Conservation (phyloP, 768 basidiomycete species). For the Boletus vinaceobasis region DNA sequence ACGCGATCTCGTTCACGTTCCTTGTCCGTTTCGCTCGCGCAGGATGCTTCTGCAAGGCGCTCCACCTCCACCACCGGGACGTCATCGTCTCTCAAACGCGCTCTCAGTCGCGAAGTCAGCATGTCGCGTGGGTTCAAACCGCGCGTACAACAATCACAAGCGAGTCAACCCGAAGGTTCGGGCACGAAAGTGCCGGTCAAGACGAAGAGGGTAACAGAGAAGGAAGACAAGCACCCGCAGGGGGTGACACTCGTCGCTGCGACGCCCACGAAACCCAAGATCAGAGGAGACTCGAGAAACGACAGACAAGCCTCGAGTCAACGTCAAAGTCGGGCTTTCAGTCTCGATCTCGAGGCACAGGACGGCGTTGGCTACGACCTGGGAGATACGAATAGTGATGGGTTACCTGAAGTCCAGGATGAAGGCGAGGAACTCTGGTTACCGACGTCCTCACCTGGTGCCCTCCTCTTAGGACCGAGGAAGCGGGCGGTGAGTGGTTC, state of each 20-base stretch:
- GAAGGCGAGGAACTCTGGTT: conserved; percentile 42
- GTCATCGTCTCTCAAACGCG: conserved; percentile 43
- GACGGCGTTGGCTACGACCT: background rate
- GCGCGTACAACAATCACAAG: conserved; percentile 20
- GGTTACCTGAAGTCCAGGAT: conserved; percentile 4
- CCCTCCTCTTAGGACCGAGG: conserved; percentile 31
- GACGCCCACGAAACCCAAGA: conserved; percentile 46
- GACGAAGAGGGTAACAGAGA: conserved; percentile 7
- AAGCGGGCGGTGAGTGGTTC: conserved; percentile 27
- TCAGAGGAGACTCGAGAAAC: conserved; percentile 6
- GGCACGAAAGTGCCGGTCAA: conserved; percentile 15
- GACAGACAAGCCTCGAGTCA: conserved; percentile 6
- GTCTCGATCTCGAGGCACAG: background rate
- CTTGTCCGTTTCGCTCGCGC: conserved; percentile 66
- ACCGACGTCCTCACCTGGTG: conserved; percentile 40
- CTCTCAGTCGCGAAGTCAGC: conserved; percentile 68
- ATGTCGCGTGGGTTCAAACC: conserved; percentile 72
- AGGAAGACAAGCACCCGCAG: conserved; percentile 2
- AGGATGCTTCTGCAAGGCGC: conserved; percentile 49
- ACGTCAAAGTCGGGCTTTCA: conserved; percentile 4
- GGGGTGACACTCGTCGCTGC: conserved; percentile 47
- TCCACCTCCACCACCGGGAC: conserved; percentile 32
- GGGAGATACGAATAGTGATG: conserved; percentile 6
- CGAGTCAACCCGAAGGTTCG: conserved; percentile 11
- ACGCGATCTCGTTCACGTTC: conserved; percentile 53